Conservation (phyloP, 257 asterid species). For the Petrea volubilis region DNA sequence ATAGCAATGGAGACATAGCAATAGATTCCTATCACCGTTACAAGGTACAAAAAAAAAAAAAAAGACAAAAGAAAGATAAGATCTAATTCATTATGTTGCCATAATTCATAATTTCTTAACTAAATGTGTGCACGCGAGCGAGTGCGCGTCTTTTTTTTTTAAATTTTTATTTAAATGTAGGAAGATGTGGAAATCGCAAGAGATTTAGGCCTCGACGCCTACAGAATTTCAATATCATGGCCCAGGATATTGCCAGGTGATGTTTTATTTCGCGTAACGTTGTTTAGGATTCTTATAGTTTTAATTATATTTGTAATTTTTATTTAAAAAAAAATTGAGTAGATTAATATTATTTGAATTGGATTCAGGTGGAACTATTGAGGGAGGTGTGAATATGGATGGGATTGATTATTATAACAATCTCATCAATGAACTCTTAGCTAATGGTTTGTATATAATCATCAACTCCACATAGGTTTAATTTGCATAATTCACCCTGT, state of each 20-base stretch:
- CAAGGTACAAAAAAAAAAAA: conserved; percentile 26
- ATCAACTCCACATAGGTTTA: not conserved
- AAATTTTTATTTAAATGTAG: too few species aligned
- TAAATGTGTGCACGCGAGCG: too few species aligned
- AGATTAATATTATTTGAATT: too few species aligned
- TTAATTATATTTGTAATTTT: not conserved
- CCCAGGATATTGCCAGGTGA: conserved; percentile 52
- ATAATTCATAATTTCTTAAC: too few species aligned
- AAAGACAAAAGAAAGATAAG: too few species aligned
- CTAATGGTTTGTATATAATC: conserved; percentile 30
- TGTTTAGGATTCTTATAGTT: not conserved
- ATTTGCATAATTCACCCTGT: not conserved
- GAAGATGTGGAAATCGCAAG: conserved; percentile 46
- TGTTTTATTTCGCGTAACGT: not conserved
- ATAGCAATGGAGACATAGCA: conserved; percentile 47
- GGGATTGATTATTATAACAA: conserved; percentile 45
- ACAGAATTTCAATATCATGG: conserved; percentile 62
- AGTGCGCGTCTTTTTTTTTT: too few species aligned
- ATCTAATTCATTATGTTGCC: too few species aligned
- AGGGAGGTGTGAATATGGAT: conserved; percentile 34
- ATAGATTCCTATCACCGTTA: conserved; percentile 48
- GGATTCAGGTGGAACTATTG: conserved; percentile 39
- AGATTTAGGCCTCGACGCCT: conserved; percentile 43
- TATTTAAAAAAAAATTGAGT: not conserved
- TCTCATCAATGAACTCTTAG: conserved; percentile 40